Conservation (phyloP, 192 early-diverging fungal species). For the Linderina pennispora region DNA sequence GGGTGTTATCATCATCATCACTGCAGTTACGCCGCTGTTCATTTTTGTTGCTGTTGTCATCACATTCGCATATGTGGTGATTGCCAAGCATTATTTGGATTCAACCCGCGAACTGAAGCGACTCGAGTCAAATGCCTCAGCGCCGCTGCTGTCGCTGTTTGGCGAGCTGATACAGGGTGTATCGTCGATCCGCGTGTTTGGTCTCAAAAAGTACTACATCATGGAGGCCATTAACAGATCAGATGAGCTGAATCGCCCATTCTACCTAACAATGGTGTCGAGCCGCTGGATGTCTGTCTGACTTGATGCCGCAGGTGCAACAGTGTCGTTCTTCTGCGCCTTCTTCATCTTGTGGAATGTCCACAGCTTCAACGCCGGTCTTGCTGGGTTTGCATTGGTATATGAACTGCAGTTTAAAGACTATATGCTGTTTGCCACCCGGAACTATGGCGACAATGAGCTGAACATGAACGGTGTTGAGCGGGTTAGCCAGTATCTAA, state of each 20-base stretch:
- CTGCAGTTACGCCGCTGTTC: constrained; percentile 61
- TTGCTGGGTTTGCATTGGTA: constrained; percentile 75
- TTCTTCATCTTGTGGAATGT: constrained; percentile 52
- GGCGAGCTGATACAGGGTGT: constrained; percentile 69
- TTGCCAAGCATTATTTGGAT: constrained; percentile 64
- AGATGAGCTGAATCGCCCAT: constrained; percentile 76
- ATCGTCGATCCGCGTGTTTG: constrained; percentile 76
- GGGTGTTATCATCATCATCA: constrained; percentile 53
- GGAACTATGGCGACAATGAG: constrained; percentile 71
- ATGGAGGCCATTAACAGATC: constrained; percentile 51
- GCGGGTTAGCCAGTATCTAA: constrained; percentile 72
- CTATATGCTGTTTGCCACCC: constrained; percentile 70
- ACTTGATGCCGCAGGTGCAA: constrained; percentile 66
- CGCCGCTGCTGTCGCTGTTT: constrained; percentile 74
- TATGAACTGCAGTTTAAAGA: constrained; percentile 80
- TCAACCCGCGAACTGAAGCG: constrained; percentile 85
- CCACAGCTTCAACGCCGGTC: constrained; percentile 67
- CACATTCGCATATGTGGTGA: constrained; percentile 49
- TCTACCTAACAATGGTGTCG: constrained; percentile 72
- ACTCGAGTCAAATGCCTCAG: constrained; percentile 65
- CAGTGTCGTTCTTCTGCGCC: constrained; percentile 64
- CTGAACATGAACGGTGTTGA: constrained; percentile 83
- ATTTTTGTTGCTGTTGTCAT: constrained; percentile 59
- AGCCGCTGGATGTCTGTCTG: constrained; percentile 84
- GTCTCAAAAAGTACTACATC: constrained; percentile 60